Evolutionary conservation across 768 basidiomycete species (phyloP), one percentile per base, ranked within the genome.

Genomic region (Dendrothele bispora): DNA sequence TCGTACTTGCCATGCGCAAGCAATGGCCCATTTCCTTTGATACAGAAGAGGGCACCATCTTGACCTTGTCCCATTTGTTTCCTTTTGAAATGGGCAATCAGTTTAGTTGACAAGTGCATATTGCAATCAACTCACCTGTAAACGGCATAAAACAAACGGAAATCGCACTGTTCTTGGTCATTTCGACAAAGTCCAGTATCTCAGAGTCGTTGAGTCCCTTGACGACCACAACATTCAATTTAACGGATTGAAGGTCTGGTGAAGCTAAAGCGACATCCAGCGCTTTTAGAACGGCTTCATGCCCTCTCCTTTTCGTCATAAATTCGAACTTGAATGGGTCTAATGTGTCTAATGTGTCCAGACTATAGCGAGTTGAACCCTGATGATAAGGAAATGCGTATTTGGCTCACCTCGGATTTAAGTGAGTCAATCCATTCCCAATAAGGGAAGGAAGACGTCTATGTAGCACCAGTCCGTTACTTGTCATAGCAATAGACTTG

Each of bases 101-200:
- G 29, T 28, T 47, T 36, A 32, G 12, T 32, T 18, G 27, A 27
- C 47, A 35, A 27, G n/a, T n/a, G n/a, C n/a, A 36, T 17, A 20
- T 35, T 17, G 18, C 18, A 32, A 37, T 29, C 49, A 18, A 58
- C 65, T 53, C 53, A 88, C 87, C 92, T 55, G 83, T 86, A 63
- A 95, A 95, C 10, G 92, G 91, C 93, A 95, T 95, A 61, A 89
- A 95, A 64, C 93, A 91, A 30, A 93, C 81, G 30, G 81, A 88
- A 21, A 92, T 65, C 2, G 69, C 63, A 37, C 72, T 72, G 37
- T 86, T 67, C 55, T 77, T 80, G 4, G 88, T 89, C 66, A 94
- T 69, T 56, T 85, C 80, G 32, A 91, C 81, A 59, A 95, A 94
- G 48, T 87, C 84, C 2, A 82, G 61, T 11, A 91, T 71, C 64